phyloP scores from a whole-genome alignment of 139 green algal genomes.

The Monoraphidium neglectum region DNA sequence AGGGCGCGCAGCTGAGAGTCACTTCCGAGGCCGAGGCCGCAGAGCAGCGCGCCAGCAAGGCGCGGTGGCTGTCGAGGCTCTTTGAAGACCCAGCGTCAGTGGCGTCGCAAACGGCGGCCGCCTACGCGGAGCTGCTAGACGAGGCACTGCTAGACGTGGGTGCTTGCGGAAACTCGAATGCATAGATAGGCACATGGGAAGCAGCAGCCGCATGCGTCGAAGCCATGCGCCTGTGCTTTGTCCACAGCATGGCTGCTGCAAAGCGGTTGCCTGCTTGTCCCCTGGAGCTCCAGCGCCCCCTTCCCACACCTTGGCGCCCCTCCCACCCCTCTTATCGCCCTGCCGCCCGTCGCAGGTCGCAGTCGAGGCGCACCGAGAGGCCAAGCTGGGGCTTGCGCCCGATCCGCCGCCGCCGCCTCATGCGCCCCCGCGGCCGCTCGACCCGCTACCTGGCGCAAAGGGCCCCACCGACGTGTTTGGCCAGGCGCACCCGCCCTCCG shows the following conservation, averaged over 20 bases:
- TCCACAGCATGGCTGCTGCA: too few species aligned
- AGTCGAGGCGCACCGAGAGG: constrained; percentile 61
- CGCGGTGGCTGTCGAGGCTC: constrained; percentile 19
- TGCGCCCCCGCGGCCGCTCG: background rate
- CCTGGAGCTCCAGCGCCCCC: too few species aligned
- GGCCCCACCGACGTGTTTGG: constrained; percentile 75
- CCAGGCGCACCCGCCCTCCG: constrained; percentile 69
- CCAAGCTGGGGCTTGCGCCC: constrained; percentile 21
- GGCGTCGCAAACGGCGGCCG: constrained; percentile 37
- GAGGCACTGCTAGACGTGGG: constrained; percentile 57
- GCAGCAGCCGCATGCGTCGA: too few species aligned
- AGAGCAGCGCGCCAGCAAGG: constrained; percentile 12
- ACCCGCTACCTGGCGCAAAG: constrained; percentile 30
- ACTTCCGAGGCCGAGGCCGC: too few species aligned
- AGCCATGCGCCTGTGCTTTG: too few species aligned
- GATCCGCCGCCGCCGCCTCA: background rate
- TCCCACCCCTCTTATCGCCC: too few species aligned
- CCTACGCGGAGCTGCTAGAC: constrained; percentile 52
- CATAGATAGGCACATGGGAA: too few species aligned
- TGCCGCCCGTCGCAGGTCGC: constrained; percentile 6
- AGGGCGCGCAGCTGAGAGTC: too few species aligned
- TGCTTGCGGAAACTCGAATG: too few species aligned
- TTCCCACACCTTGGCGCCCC: too few species aligned
- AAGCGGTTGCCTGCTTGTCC: too few species aligned
- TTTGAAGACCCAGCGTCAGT: constrained; percentile 32